Evolutionary conservation across 352 stramenopile species (phyloP), one percentile per base, ranked within the genome.

Genomic region (Phytophthora lateralis): DNA sequence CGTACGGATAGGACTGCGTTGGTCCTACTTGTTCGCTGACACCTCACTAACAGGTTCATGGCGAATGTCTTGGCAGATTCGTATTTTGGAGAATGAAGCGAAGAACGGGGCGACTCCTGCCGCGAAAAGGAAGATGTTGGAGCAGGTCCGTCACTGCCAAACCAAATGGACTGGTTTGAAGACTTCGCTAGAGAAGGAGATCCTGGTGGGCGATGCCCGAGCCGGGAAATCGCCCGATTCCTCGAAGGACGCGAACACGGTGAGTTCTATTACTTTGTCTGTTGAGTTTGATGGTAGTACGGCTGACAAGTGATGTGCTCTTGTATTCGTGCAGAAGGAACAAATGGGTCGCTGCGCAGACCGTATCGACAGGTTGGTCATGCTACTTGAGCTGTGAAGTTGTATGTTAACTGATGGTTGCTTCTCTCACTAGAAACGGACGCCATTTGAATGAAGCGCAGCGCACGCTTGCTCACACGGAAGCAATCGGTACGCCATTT

Each of bases 391-490:
- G 6, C 8, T 55, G 10, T 32, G 8, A 49, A 11, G 14, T 4
- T 30, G 26, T 30, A 14, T 20, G 4, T 18, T 41, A 8, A 45
- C 34, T 62, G 18, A 60, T 42, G n/a, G 14, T 30, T 7, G 6
- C 26, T 27, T 49, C 2, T 30, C 0, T 58, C 30, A 7, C n/a
- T 29, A 91, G 82, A 54, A 90, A 75, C 59, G 80, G 76, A 17
- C 71, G 77, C n/a, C 83, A 92, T 64, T 58, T 92, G 21, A 75
- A 89, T 29, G 80, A 89, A 63, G 81, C 80, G 0, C 80, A 92
- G 34, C 78, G 80, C 17, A 92, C 80, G n/a, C 54, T 92, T 2
- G 80, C 80, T 6, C 75, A 90, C 43, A 92, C 83, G 0, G 83
- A 92, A 63, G 71, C 77, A 0, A 86, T 90, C 26, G 83, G 83